Evolutionary conservation across 2,329 filamentous ascomycete genomes (phyloP).

Genomic region (Xylariaceae sp.): DNA sequence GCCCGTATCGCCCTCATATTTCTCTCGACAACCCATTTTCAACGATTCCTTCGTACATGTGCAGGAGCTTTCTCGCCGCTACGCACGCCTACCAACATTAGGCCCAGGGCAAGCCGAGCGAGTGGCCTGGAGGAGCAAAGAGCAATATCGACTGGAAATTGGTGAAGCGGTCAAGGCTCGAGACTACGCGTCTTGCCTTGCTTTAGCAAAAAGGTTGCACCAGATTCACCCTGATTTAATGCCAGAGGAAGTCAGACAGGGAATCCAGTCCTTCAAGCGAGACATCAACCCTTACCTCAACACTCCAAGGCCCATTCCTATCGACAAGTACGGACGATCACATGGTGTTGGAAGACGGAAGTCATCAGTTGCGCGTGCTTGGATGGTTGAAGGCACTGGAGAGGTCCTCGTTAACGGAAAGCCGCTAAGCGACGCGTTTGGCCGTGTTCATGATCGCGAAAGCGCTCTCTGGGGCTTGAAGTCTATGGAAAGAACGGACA

Average conservation of each 20-base stretch:
- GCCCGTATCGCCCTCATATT: constrained; percentile 89
- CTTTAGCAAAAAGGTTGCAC: constrained; percentile 75
- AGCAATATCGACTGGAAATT: constrained; percentile 67
- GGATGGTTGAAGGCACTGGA: constrained; percentile 87
- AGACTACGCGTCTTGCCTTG: constrained; percentile 74
- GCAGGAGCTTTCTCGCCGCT: constrained; percentile 65
- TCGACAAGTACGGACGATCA: constrained; percentile 76
- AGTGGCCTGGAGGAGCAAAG: constrained; percentile 75
- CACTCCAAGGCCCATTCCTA: constrained; percentile 53
- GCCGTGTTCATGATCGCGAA: constrained; percentile 86
- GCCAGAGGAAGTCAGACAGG: constrained; percentile 62
- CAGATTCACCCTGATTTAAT: constrained; percentile 76
- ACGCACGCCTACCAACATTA: constrained; percentile 68
- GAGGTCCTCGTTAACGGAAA: constrained; percentile 89
- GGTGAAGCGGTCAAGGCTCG: constrained; percentile 71
- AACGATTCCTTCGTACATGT: constrained; percentile 78
- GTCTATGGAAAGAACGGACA: constrained; percentile 77
- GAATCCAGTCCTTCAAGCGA: constrained; percentile 68
- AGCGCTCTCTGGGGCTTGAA: constrained; percentile 90
- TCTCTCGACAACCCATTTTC: constrained; percentile 79
- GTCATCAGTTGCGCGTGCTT: constrained; percentile 78
- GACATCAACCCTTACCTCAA: constrained; percentile 68
- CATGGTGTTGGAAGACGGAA: constrained; percentile 83
- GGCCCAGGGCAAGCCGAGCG: constrained; percentile 62
- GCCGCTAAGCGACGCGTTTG: constrained; percentile 76